Base-by-base conservation (phyloP, 163 green algal species). In the Prototheca cutis region DNA sequence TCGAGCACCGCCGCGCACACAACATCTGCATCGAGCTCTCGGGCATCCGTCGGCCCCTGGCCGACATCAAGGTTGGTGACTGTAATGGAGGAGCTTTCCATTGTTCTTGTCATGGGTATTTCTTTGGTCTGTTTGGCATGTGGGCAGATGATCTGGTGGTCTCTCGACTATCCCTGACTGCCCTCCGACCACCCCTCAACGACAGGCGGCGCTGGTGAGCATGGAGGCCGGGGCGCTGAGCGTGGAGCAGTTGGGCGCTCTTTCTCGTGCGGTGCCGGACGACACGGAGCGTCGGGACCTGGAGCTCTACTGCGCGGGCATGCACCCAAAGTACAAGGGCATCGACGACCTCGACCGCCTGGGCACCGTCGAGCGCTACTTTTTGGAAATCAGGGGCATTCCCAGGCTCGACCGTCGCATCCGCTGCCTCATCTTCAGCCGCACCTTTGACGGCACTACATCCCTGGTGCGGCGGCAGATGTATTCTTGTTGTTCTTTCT, bases 11-110 rank as follows among this genome's bases (percentile, higher is more conserved):
- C 34, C 72, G 86, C 23, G 80, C 84, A 2, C 81, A 92, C 72
- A 92, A 91, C 72, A 87, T 92, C 49, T 79, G 72, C 70, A 94
- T 94, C 55, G 77, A 92, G 68, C 75, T 94, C 4, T 77, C 71
- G 4, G 81, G 81, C 65, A 78, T 91, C 25, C 73, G 75, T 56
- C 74, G 84, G 72, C 74, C 76, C 32, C 83, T 87, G 57, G 40
- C 59, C 1, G 66, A 77, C 19, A 89, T 90, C 70, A 82, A 80
- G 66, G 72, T 74, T 52, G 24, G 60, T n/a, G n/a, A n/a, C n/a
- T n/a, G n/a, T n/a, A n/a, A n/a, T n/a, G n/a, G n/a, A n/a, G n/a
- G n/a, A n/a, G n/a, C n/a, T n/a, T n/a, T n/a, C n/a, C n/a, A n/a
- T n/a, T n/a, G n/a, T n/a, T n/a, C n/a, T n/a, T n/a, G n/a, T n/a